Base-by-base conservation (phyloP, 75 land plant genomes). In the Isoetes taiwanensis region DNA sequence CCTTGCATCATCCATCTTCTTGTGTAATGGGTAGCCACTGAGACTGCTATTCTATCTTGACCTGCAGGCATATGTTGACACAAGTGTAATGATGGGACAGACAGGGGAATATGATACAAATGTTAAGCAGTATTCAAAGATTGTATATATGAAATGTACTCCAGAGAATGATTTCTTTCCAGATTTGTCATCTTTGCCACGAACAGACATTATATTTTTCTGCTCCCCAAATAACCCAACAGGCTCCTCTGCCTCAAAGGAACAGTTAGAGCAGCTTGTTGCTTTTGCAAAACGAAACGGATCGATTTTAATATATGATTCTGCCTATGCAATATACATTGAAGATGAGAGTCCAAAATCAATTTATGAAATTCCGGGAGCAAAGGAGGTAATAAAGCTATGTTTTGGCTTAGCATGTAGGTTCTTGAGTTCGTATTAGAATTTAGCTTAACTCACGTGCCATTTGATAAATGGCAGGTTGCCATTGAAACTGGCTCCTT, bases 191-290 rank as follows among this genome's bases (percentile, higher is more conserved):
- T 38, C 63, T 1, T 33, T 72, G 32, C 43, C 78, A 25, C 63
- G 82, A 25, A 73, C 88, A 41, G 82, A 83, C 52, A 59, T 88
- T 29, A 88, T 88, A 28, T 88, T 80, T 68, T 88, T 88, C 65
- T 88, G 95, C 64, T 83, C 88, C n/a, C 95, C 95, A 17, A 88
- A 88, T 59, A 88, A 88, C 61, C 95, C 95, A 17, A 88, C 95
- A 17, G 88, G 88, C 11, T 59, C 76, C 54, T 76, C 95, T 2
- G 84, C 88, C 23, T 40, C 88, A 2, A 46, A 72, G 11, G 38
- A 73, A 10, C 95, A 88, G 57, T 55, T 88, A 37, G 58, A 64
- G 40, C 41, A 74, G 26, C 80, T 88, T 5, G 95, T 88, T 19
- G 61, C 76, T 14, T 88, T 83, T 64, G 95, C 95, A 6, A 80